Base-by-base conservation (phyloP, 1,284 basidiomycete genomes). In the Ceratobasidium sp. region DNA sequence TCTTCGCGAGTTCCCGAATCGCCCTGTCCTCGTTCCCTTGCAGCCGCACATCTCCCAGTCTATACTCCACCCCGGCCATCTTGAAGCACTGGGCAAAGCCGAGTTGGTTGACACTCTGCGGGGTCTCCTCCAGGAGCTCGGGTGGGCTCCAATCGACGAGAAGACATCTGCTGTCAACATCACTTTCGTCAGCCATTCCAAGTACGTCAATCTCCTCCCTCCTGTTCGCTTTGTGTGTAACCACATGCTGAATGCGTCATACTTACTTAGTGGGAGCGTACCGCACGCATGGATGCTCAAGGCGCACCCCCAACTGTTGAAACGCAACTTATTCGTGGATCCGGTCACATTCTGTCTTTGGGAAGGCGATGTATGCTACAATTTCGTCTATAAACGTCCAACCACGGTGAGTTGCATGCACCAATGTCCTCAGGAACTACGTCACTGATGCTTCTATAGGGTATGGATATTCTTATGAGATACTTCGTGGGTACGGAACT, bases 351-450 rank as follows among this genome's bases (percentile, higher is more conserved):
- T 97, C 83, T 95, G 93, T 81, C 90, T 93, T 6, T 96, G 95
- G 94, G 94, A 96, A 86, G 94, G 94, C 72, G 94, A 96, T 81
- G 89, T 96, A 19, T 96, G 94, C 82, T 93, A 92, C 83, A 95
- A 94, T 80, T 97, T 96, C 81, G 84, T 95, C 62, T 96, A 96
- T 82, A 87, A 89, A 11, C 86, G 85, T 63, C 77, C 91, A 84
- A 77, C 85, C 80, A 80, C 91, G 85, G 83, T 83, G 65, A 77
- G 92, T 90, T 81, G 74, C 88, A 74, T 17, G 33, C 66, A 50
- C 22, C 66, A 44, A 75, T 64, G 75, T 47, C 77, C 59, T n/a
- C n/a, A n/a, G n/a, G 29, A 73, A 60, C 48, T 77, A 56, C 47
- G 57, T 67, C 65, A 41, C 72, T 78, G 65, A 60, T 73, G 41